Evolutionary conservation across 345 rosid species (phyloP), one percentile per base, ranked within the genome.

Genomic region (Eutrema heterophyllum): DNA sequence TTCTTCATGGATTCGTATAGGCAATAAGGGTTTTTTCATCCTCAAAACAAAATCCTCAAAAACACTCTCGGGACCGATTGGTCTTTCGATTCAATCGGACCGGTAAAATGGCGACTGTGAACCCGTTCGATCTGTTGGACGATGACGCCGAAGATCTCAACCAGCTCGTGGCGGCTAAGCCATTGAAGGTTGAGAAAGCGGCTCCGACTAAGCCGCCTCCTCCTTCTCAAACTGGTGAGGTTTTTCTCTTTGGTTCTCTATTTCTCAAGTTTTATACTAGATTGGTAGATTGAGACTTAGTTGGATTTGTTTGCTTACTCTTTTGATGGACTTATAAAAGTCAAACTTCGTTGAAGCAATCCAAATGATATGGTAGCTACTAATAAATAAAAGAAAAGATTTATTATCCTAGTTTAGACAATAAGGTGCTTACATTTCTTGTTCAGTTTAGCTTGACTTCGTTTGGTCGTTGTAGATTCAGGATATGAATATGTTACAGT

Each of bases 181-280:
- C 84, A 66, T 75, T 75, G 69, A 83, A 82, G 27, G 72, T 65
- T 27, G 73, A 43, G 27, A 82, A 87, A 81, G 15, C 62, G 1
- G 60, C 81, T 68, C 66, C 79, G 27, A 68, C 91, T 57, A 93
- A 86, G 84, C 94, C 95, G 10, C 79, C 70, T 9, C 89, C 95
- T 74, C 95, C 97, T 64, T 55, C 89, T 73, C 88, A 91, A 82
- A 92, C 97, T 80, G 93, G 98, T 94, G 27, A 81, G 81, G 5
- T 24, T 35, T 27, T n/a, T 49, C 18, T 63, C 39, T 48, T 64
- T 13, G 16, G 2, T 40, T 49, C 32, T 49, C 32, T 45, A 0
- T 36, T 36, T 40, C 33, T 35, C 38, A 1, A 16, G 9, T 44
- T 30, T 13, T 7, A 35, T 43, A 43, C 3, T 40, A 9, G 13